A percentile compares a stretch with the other conserved stretches of the same genome.
These are phyloP conservation scores for Urochloa ruziziensis DNA, from an alignment of 176 grass and related monocot genomes.

Conservation along the genomic window DNA sequence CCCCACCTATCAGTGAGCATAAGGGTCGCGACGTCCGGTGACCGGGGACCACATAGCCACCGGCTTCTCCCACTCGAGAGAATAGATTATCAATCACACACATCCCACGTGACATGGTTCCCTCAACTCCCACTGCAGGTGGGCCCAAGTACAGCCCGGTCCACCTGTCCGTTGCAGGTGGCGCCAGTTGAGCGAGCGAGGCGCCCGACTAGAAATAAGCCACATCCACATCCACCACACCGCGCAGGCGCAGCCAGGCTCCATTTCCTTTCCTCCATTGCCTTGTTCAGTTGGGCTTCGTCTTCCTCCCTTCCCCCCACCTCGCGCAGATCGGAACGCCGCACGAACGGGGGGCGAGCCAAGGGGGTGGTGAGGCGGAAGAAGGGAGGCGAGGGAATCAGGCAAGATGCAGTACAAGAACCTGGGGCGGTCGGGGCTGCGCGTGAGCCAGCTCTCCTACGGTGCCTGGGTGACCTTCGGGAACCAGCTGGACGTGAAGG, in stretches of 20 bases:
- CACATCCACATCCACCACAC: not conserved
- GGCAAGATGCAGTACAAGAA: conserved; percentile 93
- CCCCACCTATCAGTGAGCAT: not conserved
- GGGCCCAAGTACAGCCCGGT: not conserved
- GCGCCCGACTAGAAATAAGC: not conserved
- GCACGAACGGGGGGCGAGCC: not conserved
- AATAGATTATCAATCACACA: not conserved
- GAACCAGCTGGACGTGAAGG: conserved; percentile 97
- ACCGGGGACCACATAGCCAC: not conserved
- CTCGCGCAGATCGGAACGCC: not conserved
- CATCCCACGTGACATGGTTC: not conserved
- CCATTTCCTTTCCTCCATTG: too few species aligned
- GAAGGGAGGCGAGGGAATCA: too few species aligned
- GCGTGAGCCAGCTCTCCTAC: conserved; percentile 90
- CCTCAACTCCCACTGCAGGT: not conserved
- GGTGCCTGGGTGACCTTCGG: conserved; percentile 93
- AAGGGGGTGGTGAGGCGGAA: not conserved
- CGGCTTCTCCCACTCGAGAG: not conserved
- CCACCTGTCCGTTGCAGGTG: conserved; percentile 26
- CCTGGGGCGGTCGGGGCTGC: conserved; percentile 84
- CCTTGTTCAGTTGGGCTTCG: not conserved
- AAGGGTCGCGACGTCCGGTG: too few species aligned
- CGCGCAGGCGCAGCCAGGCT: not conserved
- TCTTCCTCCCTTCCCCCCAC: not conserved
- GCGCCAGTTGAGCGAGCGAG: not conserved